phyloP scores from a whole-genome alignment of 2,329 filamentous ascomycete genomes.

The Cucurbitaria berberidis region DNA sequence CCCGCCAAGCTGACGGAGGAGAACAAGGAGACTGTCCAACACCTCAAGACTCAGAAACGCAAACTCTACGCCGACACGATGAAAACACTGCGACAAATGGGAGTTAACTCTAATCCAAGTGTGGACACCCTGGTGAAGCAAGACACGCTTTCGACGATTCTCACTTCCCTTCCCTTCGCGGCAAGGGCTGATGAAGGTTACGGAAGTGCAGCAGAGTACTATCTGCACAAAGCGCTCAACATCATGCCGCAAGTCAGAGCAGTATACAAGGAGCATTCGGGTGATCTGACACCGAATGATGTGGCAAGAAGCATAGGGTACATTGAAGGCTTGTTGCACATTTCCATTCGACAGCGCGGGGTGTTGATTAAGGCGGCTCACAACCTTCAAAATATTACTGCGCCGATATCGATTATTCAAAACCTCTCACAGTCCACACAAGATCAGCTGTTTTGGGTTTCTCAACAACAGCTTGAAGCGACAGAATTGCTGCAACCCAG shows the following conservation, averaged over 20 bases:
- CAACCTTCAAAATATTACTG: conserved; percentile 47
- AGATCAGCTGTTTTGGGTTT: conserved; percentile 21
- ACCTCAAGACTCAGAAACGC: conserved; percentile 88
- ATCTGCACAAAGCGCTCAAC: conserved; percentile 81
- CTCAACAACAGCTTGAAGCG: conserved; percentile 15
- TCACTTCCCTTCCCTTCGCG: conserved; percentile 60
- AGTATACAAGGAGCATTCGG: conserved; percentile 74
- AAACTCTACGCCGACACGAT: conserved; percentile 89
- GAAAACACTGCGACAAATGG: conserved; percentile 84
- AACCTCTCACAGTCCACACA: conserved; percentile 30
- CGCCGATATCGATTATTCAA: conserved; percentile 45
- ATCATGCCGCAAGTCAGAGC: conserved; percentile 71
- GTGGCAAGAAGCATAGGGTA: conserved; percentile 79
- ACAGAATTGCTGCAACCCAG: conserved; percentile 21
- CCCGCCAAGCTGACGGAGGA: conserved; percentile 82
- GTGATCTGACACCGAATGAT: conserved; percentile 83
- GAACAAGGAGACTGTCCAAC: conserved; percentile 81
- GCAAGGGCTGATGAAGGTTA: conserved; percentile 33
- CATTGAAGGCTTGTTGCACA: conserved; percentile 81
- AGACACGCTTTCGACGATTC: conserved; percentile 70
- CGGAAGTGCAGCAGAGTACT: conserved; percentile 63
- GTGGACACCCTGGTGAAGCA: conserved; percentile 76
- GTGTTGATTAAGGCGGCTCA: conserved; percentile 41
- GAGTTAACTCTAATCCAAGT: conserved; percentile 81
- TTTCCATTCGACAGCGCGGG: conserved; percentile 66